Evolutionary conservation across 768 basidiomycete species (phyloP), one percentile per base, ranked within the genome.

Genomic region (Kwoniella botswanensis): DNA sequence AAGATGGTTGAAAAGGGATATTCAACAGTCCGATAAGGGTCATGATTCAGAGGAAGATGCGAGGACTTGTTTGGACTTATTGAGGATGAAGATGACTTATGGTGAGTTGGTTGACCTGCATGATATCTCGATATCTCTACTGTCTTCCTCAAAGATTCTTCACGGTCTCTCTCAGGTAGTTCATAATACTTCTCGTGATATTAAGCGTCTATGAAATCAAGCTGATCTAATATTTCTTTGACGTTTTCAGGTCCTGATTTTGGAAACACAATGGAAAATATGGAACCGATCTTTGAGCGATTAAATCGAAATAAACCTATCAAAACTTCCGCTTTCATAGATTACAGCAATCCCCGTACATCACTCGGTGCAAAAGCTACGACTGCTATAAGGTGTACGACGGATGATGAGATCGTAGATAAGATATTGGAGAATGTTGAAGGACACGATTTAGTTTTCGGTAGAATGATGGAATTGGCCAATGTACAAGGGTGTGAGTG

Each of bases 11-110:
- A 88, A 88, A 12, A 88, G 91, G 62, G 92, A 94, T 75, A 98
- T 99, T 54, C 96, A 98, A 83, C 67, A 42, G n/a, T 46, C 62
- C 10, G 79, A 67, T 1, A 76, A 88, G 0, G 93, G 93, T 0
- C 96, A 98, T 82, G 92, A 97, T 72, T 93, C 94, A 2, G 93
- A 94, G 76, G 96, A 98, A 81, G 96, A 98, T 76, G 95, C 96
- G 0, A 86, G 90, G 21, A 92, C 95, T 0, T 94, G 94, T 76
- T 74, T 93, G 11, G 94, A 96, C 70, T 85, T 99, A 41, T 80
- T 99, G 22, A 87, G 88, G 78, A 89, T 91, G 79, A 98, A 99
- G 84, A 76, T 97, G 22, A 88, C 89, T 59, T 86, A 89, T 72
- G 93, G 92, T 82, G 84, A 83, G 81, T 74, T 41, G 22, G 11